A percentile compares a stretch with the other conserved stretches of the same genome.
phyloP scores from a whole-genome alignment of 2,329 filamentous ascomycete species.

The Penicillium janthinellum region DNA sequence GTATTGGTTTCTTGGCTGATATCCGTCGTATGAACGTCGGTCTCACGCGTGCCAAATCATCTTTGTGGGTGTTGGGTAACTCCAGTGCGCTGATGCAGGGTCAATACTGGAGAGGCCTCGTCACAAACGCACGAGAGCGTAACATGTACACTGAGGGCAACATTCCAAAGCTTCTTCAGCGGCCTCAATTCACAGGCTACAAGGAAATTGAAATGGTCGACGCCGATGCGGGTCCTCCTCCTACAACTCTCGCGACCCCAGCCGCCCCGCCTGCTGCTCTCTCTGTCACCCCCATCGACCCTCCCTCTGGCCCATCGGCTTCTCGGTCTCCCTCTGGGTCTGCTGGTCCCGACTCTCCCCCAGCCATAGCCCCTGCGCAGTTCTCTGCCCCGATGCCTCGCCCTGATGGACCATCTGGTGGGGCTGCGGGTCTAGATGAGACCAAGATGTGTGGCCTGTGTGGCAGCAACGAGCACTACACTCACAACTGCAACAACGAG shows the following conservation, averaged over 20 bases:
- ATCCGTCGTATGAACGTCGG: constrained; percentile 99
- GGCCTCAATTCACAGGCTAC: constrained; percentile 53
- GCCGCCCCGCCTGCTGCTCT: constrained; percentile 10
- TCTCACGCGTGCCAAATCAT: constrained; percentile 93
- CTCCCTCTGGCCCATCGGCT: constrained; percentile 27
- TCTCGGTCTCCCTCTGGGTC: constrained; percentile 37
- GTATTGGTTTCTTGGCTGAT: constrained; percentile 97
- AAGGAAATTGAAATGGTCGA: constrained; percentile 49
- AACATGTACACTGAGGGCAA: constrained; percentile 75
- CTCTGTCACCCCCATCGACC: constrained; percentile 5
- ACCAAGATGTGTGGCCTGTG: constrained; percentile 48
- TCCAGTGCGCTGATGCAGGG: constrained; percentile 83
- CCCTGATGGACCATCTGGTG: constrained; percentile 46
- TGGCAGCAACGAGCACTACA: constrained; percentile 49
- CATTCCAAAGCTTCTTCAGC: constrained; percentile 56
- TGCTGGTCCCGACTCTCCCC: constrained; percentile 18
- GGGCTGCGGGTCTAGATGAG: constrained; percentile 46
- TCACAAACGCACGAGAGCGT: constrained; percentile 75
- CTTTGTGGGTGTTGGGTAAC: constrained; percentile 94
- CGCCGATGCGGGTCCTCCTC: constrained; percentile 20
- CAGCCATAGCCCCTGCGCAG: constrained; percentile 30
- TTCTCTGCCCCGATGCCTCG: constrained; percentile 23
- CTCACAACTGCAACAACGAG: constrained; percentile 48
- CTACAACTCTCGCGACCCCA: not conserved
- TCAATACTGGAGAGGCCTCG: constrained; percentile 85